Conservation (phyloP, 192 early-diverging fungal genomes). For the Helicostylum pulchrum region DNA sequence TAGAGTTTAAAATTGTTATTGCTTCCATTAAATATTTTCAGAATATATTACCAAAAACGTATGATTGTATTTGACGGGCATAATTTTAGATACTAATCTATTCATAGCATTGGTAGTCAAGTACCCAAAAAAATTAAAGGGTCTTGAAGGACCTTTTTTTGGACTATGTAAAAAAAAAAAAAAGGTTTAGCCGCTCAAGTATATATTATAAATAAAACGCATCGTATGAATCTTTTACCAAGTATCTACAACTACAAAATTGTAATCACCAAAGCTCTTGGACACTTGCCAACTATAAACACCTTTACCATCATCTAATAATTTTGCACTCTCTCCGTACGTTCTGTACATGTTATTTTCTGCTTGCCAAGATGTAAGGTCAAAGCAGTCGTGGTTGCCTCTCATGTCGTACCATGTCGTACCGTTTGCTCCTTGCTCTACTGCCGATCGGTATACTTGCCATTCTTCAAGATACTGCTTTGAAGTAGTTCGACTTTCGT, state of each 20-base stretch:
- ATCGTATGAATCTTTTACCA: conserved; percentile 46
- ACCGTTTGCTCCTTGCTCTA: conserved; percentile 51
- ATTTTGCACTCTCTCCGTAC: conserved; percentile 41
- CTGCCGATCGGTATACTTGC: conserved; percentile 61
- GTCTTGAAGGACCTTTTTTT: conserved; percentile 65
- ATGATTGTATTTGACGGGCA: conserved; percentile 46
- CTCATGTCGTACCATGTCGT: conserved; percentile 76
- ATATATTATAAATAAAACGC: neutral
- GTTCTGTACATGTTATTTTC: conserved; percentile 58
- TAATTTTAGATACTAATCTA: conserved; percentile 54
- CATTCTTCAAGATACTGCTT: conserved; percentile 79
- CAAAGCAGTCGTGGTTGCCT: conserved; percentile 93
- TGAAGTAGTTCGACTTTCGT: conserved; percentile 56
- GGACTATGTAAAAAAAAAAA: conserved; percentile 37
- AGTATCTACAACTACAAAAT: conserved; percentile 77
- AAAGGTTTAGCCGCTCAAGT: neutral
- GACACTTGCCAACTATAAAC: conserved; percentile 52
- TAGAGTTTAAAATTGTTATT: neutral
- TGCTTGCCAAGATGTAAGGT: conserved; percentile 57
- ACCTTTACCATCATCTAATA: conserved; percentile 38
- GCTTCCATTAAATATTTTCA: too few species aligned
- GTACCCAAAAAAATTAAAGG: conserved; percentile 89
- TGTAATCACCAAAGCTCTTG: conserved; percentile 71
- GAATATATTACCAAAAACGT: conserved; percentile 55
- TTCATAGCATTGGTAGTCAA: conserved; percentile 71